phyloP scores from a whole-genome alignment of 2,329 filamentous ascomycete genomes.

The Teratosphaeria zuluensis region DNA sequence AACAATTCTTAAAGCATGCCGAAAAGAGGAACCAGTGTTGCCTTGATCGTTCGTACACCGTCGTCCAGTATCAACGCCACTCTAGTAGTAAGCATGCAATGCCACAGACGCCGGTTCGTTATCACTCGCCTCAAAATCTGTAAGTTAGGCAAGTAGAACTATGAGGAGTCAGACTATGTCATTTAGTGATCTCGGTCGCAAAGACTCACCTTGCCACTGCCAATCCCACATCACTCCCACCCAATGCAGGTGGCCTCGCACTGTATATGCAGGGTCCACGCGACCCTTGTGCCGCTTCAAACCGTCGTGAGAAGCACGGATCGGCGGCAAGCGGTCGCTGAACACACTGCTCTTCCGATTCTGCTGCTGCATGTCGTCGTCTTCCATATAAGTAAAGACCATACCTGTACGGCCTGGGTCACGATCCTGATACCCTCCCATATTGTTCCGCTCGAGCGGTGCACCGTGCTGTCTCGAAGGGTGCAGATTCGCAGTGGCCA shows the following conservation, averaged over 20 bases:
- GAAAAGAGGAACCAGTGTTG: neutral
- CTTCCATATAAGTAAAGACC: conserved; percentile 21
- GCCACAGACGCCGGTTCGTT: too few relatives aligned
- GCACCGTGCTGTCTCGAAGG: conserved; percentile 15
- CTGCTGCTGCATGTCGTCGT: conserved; percentile 5
- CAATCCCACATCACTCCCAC: conserved; percentile 62
- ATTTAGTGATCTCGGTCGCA: neutral
- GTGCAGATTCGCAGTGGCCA: conserved; percentile 29
- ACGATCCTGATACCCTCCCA: conserved; percentile 7
- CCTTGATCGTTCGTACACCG: neutral
- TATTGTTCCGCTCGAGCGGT: conserved; percentile 8
- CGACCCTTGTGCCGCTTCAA: conserved; percentile 16
- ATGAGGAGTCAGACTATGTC: neutral
- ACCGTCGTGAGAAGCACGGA: conserved; percentile 1
- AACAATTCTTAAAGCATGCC: neutral
- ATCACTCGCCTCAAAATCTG: too few relatives aligned
- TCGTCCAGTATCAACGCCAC: neutral
- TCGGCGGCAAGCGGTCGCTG: conserved; percentile 6
- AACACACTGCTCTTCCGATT: neutral
- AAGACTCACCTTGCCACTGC: conserved; percentile 57
- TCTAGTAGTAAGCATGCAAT: neutral
- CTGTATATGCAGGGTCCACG: conserved; percentile 51
- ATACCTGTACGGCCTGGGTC: conserved; percentile 24
- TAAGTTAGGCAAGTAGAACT: conserved; percentile 32
- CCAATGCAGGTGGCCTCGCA: conserved; percentile 60